Evolutionary conservation across 192 early-diverging fungal species (phyloP).

Genomic region (Coemansia sp.): DNA sequence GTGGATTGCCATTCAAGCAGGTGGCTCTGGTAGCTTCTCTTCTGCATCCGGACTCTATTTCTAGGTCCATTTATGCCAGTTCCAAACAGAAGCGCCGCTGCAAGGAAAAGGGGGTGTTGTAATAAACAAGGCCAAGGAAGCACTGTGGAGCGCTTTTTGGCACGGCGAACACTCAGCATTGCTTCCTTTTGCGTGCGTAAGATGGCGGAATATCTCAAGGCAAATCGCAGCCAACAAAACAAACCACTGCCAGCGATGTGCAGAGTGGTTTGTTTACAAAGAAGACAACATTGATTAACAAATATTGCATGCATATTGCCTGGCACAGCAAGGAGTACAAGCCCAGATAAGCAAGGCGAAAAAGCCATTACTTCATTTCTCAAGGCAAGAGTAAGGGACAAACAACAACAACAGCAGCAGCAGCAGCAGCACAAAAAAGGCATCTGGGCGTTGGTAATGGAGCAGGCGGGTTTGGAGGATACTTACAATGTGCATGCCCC

Average conservation of each 20-base stretch:
- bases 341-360: background rate
- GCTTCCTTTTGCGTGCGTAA: background rate
- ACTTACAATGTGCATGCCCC: slow-evolving; percentile 55
- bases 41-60: slow-evolving; percentile 11
- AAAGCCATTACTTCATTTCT: background rate
- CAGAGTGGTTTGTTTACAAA: slow-evolving; percentile 4
- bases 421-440: background rate
- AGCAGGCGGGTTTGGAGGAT: background rate
- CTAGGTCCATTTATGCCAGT: background rate
- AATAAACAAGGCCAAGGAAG: background rate
- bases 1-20: background rate
- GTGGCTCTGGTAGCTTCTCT: background rate
- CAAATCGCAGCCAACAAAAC: background rate
- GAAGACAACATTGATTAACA: slow-evolving; percentile 10
- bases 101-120: background rate
- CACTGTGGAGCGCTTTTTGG: background rate
- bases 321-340: background rate
- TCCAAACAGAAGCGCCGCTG: slow-evolving; percentile 1
- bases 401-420: background rate
- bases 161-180: background rate
- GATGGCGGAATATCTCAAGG: slow-evolving; percentile 1
- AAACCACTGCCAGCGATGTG: background rate
- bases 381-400: background rate
- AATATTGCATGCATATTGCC: slow-evolving; percentile 4
- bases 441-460: too few relatives aligned